Base-by-base conservation (phyloP, 2,329 filamentous ascomycete species). In the Epichloe elymi region DNA sequence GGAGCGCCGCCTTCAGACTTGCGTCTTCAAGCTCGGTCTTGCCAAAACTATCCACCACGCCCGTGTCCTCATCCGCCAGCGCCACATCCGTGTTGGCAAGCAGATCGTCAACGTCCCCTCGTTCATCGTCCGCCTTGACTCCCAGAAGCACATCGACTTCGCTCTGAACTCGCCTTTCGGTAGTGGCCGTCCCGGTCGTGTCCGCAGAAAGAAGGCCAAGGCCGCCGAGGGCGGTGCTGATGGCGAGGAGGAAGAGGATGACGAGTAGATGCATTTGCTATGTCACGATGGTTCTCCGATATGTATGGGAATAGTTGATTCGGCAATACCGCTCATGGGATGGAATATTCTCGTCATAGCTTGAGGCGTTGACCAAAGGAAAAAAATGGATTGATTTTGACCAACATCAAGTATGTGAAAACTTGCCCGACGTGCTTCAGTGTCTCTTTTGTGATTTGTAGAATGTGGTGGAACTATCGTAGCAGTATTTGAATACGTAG, bases 71-170 rank as follows among this genome's bases (percentile, higher is more conserved):
- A 98, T 98, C 81, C 89, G 88, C 74, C 93, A 98, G 82, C 86
- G 93, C 71, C 93, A 98, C 82, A 98, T 98, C 78, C 93, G 90
- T 70, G 93, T 98, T 71, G 93, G 93, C 77, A 98, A 98, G 88
- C 93, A 98, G 82, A 97, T 98, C 72, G 93, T 98, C 82, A 98
- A 98, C 77, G 93, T 98, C 56, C 93, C 93, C 61, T 97, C 91
- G 51, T 98, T 95, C 86, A 86, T 98, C 72, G 93, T 98, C 74
- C 93, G 93, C 78, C 88, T 98, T 69, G 93, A 98, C 82, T 96
- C 90, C 67, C 93, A 98, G 85, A 98, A 98, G 88, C 93, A 98
- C 86, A 97, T 98, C 68, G 93, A 98, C 82, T 97, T 98, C 74
- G 82, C 93, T 58, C 83, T 98, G 61, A 94, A 85, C 76, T 97